phyloP scores from a whole-genome alignment of 352 stramenopile species.

The Achlya hypogyna region DNA sequence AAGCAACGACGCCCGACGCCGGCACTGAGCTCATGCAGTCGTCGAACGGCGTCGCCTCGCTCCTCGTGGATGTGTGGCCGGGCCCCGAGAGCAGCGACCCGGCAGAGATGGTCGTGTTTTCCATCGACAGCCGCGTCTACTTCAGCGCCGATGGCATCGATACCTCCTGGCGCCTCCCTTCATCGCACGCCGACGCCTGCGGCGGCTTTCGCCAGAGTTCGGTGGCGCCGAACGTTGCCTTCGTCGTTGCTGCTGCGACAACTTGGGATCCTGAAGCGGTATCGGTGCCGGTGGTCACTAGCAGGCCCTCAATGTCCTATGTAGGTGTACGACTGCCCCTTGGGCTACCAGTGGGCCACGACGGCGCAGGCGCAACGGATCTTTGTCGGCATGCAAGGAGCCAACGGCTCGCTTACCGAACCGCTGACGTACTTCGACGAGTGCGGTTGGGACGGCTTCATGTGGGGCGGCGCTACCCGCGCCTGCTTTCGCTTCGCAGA shows the following conservation, averaged over 20 bases:
- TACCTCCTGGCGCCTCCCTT: slow-evolving; percentile 41
- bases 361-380: slow-evolving; percentile 47
- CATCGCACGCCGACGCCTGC: slow-evolving; percentile 48
- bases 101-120: slow-evolving; percentile 37
- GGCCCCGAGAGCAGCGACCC: slow-evolving; percentile 28
- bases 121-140: slow-evolving; percentile 55
- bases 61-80: slow-evolving; percentile 58
- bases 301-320: not conserved
- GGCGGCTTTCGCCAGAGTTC: slow-evolving; percentile 52
- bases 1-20: not conserved
- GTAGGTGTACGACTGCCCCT: slow-evolving; percentile 77
- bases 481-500: slow-evolving; percentile 82
- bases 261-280: slow-evolving; percentile 54
- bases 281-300: not conserved
- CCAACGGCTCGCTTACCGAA: slow-evolving; percentile 26
- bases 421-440: slow-evolving; percentile 69
- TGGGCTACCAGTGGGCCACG: slow-evolving; percentile 72
- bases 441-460: slow-evolving; percentile 77
- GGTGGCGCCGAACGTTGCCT: slow-evolving; percentile 49
- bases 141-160: slow-evolving; percentile 71
- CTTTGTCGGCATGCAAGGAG: slow-evolving; percentile 32
- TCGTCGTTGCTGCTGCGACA: slow-evolving; percentile 50
- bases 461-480: slow-evolving; percentile 50
- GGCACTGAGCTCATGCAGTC: slow-evolving; percentile 70
- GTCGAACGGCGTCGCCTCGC: slow-evolving; percentile 53